Conservation (phyloP, 1,284 basidiomycete genomes). For the Crucibulum parvulum region DNA sequence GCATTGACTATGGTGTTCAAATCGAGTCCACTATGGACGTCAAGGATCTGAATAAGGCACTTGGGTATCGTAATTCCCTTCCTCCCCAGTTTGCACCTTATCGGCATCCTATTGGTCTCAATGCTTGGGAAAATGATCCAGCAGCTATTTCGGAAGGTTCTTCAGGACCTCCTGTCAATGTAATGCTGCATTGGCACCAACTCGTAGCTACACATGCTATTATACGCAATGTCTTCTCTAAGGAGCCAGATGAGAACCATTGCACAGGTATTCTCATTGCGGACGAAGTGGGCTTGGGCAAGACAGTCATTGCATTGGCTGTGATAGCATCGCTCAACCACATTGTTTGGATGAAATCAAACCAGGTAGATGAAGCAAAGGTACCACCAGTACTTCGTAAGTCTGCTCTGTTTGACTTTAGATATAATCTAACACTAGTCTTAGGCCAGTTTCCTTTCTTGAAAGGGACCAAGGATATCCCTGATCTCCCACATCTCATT, state of each 20-base stretch:
- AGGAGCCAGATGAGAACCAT: neutral
- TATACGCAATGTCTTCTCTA: slow-evolving; percentile 23
- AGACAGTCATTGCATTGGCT: slow-evolving; percentile 25
- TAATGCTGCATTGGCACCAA: slow-evolving; percentile 34
- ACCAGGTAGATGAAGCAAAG: neutral
- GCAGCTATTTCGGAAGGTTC: neutral
- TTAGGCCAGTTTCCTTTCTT: slow-evolving; percentile 19
- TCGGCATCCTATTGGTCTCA: neutral
- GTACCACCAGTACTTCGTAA: slow-evolving; percentile 22
- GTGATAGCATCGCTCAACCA: slow-evolving; percentile 26
- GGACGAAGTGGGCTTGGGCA: slow-evolving; percentile 40
- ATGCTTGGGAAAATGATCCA: neutral
- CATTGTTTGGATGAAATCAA: neutral
- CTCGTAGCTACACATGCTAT: slow-evolving; percentile 32
- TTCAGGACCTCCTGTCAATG: neutral
- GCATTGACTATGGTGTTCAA: neutral
- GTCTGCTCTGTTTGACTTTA: slow-evolving; percentile 3
- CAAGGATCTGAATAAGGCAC: neutral
- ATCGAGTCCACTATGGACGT: neutral
- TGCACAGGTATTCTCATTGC: slow-evolving; percentile 24
- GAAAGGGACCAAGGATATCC: slow-evolving; percentile 1
- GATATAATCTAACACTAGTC: neutral
- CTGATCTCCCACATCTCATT: slow-evolving; percentile 26
- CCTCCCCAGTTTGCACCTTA: neutral
- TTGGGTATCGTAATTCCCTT: neutral